Evolutionary conservation across 2,329 filamentous ascomycete genomes (phyloP).

Genomic region (Colletotrichum lini): DNA sequence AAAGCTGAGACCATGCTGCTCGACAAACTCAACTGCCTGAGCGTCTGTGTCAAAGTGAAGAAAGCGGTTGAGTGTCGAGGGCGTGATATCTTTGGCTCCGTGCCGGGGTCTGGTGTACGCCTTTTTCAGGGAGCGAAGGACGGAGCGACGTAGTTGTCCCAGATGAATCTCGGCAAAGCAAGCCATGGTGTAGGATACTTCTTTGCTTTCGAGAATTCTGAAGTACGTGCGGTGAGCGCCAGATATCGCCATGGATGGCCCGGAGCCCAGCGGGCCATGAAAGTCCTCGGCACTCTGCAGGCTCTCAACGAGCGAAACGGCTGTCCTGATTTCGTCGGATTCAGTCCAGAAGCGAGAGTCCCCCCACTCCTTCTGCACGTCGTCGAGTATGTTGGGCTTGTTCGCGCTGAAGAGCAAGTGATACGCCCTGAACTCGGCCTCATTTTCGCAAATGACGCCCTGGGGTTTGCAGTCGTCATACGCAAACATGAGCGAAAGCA

Average conservation of each 20-base stretch:
- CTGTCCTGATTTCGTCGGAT: slow-evolving; percentile 72
- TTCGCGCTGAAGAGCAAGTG: slow-evolving; percentile 74
- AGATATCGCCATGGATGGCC: slow-evolving; percentile 63
- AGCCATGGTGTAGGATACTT: slow-evolving; percentile 78
- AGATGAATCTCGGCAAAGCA: slow-evolving; percentile 80
- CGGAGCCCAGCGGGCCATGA: slow-evolving; percentile 70
- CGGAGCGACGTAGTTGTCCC: slow-evolving; percentile 70
- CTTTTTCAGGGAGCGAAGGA: slow-evolving; percentile 68
- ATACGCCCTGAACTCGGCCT: slow-evolving; percentile 77
- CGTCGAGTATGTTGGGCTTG: slow-evolving; percentile 69
- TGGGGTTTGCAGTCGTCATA: slow-evolving; percentile 77
- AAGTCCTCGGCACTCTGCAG: slow-evolving; percentile 71
- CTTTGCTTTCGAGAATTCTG: slow-evolving; percentile 68
- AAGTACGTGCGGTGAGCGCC: slow-evolving; percentile 70
- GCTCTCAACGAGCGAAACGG: slow-evolving; percentile 71
- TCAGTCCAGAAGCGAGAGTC: slow-evolving; percentile 67
- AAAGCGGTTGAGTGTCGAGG: slow-evolving; percentile 67
- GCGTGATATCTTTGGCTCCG: slow-evolving; percentile 72
- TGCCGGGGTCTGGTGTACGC: slow-evolving; percentile 71
- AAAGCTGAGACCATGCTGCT: slow-evolving; percentile 70
- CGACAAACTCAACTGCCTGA: slow-evolving; percentile 76
- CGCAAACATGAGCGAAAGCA: slow-evolving; percentile 75
- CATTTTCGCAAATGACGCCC: slow-evolving; percentile 71
- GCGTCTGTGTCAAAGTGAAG: slow-evolving; percentile 77
- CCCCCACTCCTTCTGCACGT: slow-evolving; percentile 68